Base-by-base conservation (phyloP, 164 flowering plant genomes). In the Malania oleifera region DNA sequence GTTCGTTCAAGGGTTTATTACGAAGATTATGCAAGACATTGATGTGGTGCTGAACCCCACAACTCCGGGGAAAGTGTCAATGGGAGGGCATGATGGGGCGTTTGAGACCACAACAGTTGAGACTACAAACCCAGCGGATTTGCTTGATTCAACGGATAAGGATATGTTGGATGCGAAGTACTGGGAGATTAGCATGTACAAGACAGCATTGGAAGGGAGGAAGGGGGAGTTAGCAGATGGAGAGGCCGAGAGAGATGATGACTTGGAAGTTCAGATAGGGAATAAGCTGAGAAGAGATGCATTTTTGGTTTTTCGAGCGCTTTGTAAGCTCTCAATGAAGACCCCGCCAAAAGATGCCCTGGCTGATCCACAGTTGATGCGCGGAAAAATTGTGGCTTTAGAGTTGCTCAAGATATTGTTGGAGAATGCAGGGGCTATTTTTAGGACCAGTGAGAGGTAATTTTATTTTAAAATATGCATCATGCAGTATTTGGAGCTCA, bases 181-280 rank as follows among this genome's bases (percentile, higher is more conserved):
- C 56, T 95, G 99, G 99, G 99, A 95, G 82, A 95, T 95, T 52
- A 95, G 98, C 64, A 95, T 95, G 98, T 95, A 95, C 62, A 95
- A 95, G 80, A 80, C 98, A 28, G 99, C 98, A 7, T 66, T 95
- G 70, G 99, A 95, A 71, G 99, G 96, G 59, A 75, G 99, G 75
- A 95, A 95, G 65, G 99, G 99, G 53, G 99, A 95, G 70, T 73
- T 95, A 81, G 91, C 82, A 0, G 96, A 90, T 35, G 97, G 97
- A n/a, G 96, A 90, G 64, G 67, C 10, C 10, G 97, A 87, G 66
- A 80, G 89, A 64, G 99, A 91, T 18, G 98, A 91, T 60, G 99
- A 91, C 61, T 72, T 84, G 82, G 99, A 95, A 56, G 89, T 95
- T 57, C 97, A 95, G 82, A 95, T 95, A 72, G 97, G 97, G 47